phyloP scores from a whole-genome alignment of 2,329 filamentous ascomycete species.

The Camptophora hylomeconis region DNA sequence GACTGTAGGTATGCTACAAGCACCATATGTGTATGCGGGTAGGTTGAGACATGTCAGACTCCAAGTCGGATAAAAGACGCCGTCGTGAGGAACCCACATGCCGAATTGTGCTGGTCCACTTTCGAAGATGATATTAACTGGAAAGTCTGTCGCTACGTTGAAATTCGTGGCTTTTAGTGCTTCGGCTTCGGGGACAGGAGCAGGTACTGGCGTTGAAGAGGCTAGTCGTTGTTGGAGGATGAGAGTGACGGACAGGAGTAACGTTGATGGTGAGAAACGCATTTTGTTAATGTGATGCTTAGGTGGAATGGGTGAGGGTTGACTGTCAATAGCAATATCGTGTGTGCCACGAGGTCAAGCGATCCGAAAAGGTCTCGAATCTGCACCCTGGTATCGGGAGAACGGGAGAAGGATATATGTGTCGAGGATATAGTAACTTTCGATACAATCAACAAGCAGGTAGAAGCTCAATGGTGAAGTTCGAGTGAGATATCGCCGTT shows the following conservation, averaged over 20 bases:
- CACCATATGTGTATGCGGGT: constrained; percentile 13
- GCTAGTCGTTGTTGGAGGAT: neutral
- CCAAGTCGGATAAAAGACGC: constrained; percentile 10
- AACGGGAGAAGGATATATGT: too few relatives aligned
- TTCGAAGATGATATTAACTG: constrained; percentile 15
- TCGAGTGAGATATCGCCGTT: too few relatives aligned
- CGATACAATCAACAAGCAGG: too few relatives aligned
- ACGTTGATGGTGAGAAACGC: neutral
- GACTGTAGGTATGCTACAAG: constrained; percentile 14
- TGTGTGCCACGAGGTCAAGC: too few relatives aligned
- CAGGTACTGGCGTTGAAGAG: neutral
- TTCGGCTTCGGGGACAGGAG: constrained; percentile 7
- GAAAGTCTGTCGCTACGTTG: constrained; percentile 9
- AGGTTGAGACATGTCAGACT: constrained; percentile 15
- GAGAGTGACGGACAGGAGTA: neutral
- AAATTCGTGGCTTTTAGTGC: too few relatives aligned
- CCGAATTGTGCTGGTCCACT: constrained; percentile 15
- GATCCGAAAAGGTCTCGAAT: too few relatives aligned
- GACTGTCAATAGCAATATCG: too few relatives aligned
- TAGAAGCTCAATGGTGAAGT: too few relatives aligned
- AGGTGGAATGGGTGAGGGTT: too few relatives aligned
- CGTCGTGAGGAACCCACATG: constrained; percentile 14
- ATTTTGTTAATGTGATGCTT: neutral
- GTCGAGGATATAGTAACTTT: too few relatives aligned
- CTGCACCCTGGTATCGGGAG: too few relatives aligned